Evolutionary conservation across 2,329 filamentous ascomycete genomes (phyloP).

Genomic region (Verruconis gallopava): DNA sequence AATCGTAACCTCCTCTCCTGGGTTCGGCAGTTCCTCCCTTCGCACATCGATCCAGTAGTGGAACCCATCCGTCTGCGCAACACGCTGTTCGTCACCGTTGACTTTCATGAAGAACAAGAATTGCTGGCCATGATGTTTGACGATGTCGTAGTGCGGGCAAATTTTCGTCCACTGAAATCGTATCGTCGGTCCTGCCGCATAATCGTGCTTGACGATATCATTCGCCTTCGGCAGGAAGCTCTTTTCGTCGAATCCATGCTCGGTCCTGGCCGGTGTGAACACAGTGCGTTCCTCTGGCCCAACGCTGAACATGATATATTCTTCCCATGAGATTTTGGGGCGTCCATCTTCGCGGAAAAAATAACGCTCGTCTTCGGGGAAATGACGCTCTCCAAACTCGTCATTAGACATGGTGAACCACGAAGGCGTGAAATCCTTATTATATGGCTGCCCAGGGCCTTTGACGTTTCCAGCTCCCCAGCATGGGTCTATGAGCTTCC

Average conservation of each 20-base stretch:
- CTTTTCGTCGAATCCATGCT: slow-evolving; percentile 39
- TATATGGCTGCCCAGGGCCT: slow-evolving; percentile 44
- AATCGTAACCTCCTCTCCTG: slow-evolving; percentile 48
- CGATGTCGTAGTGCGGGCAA: slow-evolving; percentile 74
- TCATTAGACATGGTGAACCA: slow-evolving; percentile 56
- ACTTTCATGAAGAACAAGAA: slow-evolving; percentile 59
- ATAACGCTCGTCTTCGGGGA: slow-evolving; percentile 51
- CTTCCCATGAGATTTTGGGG: slow-evolving; percentile 55
- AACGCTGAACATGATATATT: slow-evolving; percentile 49
- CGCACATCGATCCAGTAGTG: slow-evolving; percentile 70
- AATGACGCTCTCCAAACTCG: slow-evolving; percentile 70
- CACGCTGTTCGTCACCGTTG: slow-evolving; percentile 53
- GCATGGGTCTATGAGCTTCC: slow-evolving; percentile 85
- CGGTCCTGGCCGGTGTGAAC: slow-evolving; percentile 33
- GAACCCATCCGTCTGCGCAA: slow-evolving; percentile 56
- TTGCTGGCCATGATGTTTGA: slow-evolving; percentile 38
- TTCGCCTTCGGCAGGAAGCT: slow-evolving; percentile 50
- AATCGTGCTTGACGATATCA: slow-evolving; percentile 47
- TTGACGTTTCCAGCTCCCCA: slow-evolving; percentile 76
- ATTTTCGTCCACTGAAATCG: slow-evolving; percentile 70
- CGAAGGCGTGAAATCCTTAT: slow-evolving; percentile 52
- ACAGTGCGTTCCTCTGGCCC: slow-evolving; percentile 32
- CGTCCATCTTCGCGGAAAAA: slow-evolving; percentile 68
- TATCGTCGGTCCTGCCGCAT: slow-evolving; percentile 30
- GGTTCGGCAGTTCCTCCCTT: slow-evolving; percentile 34